Percentiles rank a stretch among this genome's conserved stretches.
Evolutionary conservation across 2,329 filamentous ascomycete genomes (phyloP).

Genomic region (Botrytis medusae): DNA sequence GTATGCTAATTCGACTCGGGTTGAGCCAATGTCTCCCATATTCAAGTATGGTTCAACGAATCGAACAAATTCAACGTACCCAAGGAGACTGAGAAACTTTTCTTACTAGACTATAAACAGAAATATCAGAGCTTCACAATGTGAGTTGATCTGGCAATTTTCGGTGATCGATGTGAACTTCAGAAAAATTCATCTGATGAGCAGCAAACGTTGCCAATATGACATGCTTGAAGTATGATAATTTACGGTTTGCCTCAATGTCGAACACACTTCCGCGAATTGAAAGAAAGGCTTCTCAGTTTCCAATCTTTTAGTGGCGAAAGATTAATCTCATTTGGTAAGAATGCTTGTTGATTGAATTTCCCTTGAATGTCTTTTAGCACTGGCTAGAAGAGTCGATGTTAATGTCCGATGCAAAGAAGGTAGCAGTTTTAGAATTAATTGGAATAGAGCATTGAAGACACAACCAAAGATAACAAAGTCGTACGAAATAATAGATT

Average conservation of each 20-base stretch:
- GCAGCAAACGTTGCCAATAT: neutral
- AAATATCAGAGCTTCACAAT: neutral
- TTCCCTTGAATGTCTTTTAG: neutral
- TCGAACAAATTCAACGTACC: neutral
- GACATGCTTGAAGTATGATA: neutral
- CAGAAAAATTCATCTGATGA: neutral
- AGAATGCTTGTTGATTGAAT: neutral
- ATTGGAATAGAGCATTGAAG: neutral
- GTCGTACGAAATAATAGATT: neutral
- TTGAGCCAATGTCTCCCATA: too few relatives aligned
- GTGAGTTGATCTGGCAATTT: neutral
- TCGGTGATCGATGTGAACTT: neutral
- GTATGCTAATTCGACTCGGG: too few relatives aligned
- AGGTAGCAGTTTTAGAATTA: neutral
- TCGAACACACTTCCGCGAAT: neutral
- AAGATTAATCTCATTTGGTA: neutral
- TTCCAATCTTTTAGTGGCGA: neutral
- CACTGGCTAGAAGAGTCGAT: neutral
- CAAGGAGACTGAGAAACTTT: neutral
- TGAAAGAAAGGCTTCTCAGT: neutral
- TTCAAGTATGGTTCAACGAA: too few relatives aligned
- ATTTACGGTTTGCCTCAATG: neutral
- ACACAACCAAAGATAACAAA: neutral
- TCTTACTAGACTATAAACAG: neutral
- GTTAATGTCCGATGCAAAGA: neutral